A percentile compares a stretch with the other conserved stretches of the same genome.
These are phyloP conservation scores for Spergularia bocconei DNA, from an alignment of 148 eudicot genomes.

Conservation along the genomic window DNA sequence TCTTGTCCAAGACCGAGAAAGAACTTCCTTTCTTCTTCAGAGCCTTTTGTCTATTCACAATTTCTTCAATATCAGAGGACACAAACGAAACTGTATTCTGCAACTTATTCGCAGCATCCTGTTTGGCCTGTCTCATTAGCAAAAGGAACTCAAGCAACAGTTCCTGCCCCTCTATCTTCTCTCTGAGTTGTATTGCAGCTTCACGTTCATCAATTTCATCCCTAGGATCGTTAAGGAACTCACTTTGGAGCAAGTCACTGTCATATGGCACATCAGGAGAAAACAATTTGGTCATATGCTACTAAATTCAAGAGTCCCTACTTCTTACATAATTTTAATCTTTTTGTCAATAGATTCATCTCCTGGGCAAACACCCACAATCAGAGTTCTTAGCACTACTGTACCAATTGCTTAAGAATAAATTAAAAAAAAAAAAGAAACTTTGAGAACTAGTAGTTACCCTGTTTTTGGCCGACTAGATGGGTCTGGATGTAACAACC, in stretches of 20 bases:
- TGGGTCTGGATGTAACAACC: conserved; percentile 96
- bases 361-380: neutral
- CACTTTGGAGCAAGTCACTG: conserved; percentile 91
- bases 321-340: neutral
- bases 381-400: neutral
- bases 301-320: neutral
- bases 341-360: neutral
- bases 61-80: conserved; percentile 84
- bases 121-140: conserved; percentile 61
- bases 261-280: conserved; percentile 7
- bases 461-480: conserved; percentile 77
- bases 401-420: neutral
- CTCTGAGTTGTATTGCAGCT: conserved; percentile 74
- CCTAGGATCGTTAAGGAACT: conserved; percentile 75
- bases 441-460: conserved; percentile 31
- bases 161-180: conserved; percentile 85
- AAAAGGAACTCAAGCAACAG: conserved; percentile 74
- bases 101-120: conserved; percentile 67
- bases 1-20: conserved; percentile 31
- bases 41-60: conserved; percentile 45
- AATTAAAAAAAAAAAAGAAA: neutral
- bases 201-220: conserved; percentile 71
- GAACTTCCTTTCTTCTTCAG: conserved; percentile 44
- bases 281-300: conserved; percentile 7
- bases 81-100: conserved; percentile 61